Percentiles rank a stretch among this genome's conserved stretches.
Conservation (phyloP, 139 green algal species). For the Closterium sp. region DNA sequence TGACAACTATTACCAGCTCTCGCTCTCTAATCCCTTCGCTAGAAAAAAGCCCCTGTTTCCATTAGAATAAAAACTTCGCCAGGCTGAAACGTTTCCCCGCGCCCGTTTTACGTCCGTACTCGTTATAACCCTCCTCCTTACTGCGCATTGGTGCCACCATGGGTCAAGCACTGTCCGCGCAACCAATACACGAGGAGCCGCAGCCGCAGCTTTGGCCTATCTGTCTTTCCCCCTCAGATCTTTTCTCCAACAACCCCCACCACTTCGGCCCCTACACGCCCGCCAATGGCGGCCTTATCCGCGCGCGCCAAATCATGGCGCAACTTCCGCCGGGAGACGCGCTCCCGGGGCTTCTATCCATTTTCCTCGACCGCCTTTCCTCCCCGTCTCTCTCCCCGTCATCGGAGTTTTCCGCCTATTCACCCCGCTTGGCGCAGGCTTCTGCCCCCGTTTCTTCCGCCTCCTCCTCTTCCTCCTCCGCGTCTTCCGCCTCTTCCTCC, state of each 20-base stretch:
- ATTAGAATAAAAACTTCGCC: neutral
- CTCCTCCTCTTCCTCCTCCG: constrained; percentile 6
- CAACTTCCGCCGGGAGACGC: neutral
- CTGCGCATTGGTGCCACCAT: neutral
- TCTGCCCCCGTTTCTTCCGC: neutral
- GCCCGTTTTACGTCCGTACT: neutral
- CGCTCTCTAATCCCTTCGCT: too few relatives aligned
- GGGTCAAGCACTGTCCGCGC: neutral
- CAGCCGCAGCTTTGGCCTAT: neutral
- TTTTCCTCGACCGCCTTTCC: neutral
- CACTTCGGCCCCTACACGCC: neutral
- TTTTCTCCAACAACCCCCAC: neutral
- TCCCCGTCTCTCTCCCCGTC: neutral
- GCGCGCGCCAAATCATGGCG: neutral
- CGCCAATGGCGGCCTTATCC: neutral
- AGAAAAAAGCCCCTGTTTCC: neutral
- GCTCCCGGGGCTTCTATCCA: neutral
- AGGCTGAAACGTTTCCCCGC: neutral
- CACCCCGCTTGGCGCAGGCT: neutral
- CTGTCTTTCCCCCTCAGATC: neutral
- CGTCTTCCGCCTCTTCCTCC: neutral
- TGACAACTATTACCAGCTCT: too few relatives aligned
- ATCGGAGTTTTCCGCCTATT: neutral
- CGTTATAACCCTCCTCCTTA: neutral
- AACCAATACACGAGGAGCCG: neutral